A percentile compares a stretch with the other conserved stretches of the same genome.
Evolutionary conservation across 768 basidiomycete species (phyloP).

Genomic region (Termitomyces heimii): DNA sequence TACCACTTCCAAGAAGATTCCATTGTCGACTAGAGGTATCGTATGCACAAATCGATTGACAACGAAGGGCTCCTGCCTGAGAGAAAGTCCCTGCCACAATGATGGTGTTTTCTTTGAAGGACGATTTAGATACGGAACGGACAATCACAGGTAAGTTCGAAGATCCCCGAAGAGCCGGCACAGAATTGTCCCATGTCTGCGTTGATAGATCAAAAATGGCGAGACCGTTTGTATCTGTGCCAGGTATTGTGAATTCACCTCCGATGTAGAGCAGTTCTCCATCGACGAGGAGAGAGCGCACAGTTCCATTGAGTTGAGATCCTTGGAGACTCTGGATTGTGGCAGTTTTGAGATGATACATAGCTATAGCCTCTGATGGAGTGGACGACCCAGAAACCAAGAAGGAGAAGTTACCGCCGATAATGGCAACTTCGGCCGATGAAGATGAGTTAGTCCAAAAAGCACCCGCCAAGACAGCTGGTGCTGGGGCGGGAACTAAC

Average conservation of each 20-base stretch:
- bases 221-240: conserved; percentile 58
- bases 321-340: conserved; percentile 53
- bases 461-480: conserved; percentile 77
- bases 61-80: conserved; percentile 67
- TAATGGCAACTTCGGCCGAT: conserved; percentile 57
- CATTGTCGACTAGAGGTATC: conserved; percentile 69
- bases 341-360: conserved; percentile 58
- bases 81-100: conserved; percentile 88
- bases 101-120: conserved; percentile 53
- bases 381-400: conserved; percentile 29
- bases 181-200: conserved; percentile 54
- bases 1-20: conserved; percentile 72
- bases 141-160: conserved; percentile 56
- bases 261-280: conserved; percentile 73
- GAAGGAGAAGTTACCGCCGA: conserved; percentile 90
- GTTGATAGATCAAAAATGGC: conserved; percentile 72
- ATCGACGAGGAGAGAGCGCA: conserved; percentile 70
- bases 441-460: conserved; percentile 86
- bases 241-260: conserved; percentile 69
- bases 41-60: conserved; percentile 75
- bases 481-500: conserved; percentile 52
- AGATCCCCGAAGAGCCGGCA: conserved; percentile 55
- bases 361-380: conserved; percentile 50
- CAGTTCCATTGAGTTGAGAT: conserved; percentile 64
- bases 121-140: conserved; percentile 61